Base-by-base conservation (phyloP, 345 rosid genomes). In the Eucalyptus globulus region DNA sequence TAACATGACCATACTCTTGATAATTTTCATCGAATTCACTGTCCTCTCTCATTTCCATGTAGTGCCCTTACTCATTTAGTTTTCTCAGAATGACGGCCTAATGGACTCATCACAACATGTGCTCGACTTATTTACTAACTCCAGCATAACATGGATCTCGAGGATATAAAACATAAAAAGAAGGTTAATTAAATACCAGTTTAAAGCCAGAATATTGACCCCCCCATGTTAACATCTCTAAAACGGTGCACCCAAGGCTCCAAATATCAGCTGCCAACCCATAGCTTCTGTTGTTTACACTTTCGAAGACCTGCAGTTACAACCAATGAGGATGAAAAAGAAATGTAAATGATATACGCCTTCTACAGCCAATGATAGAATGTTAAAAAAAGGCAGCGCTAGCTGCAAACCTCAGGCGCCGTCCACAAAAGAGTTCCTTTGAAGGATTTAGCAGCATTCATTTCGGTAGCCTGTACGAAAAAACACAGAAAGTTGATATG, bases 241-340 rank as follows among this genome's bases (percentile, higher is more conserved):
- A 88, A 15, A 95, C 97, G 21, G 98, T 95, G 92, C 97, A 96
- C 45, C 97, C 98, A 62, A 97, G 97, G 92, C 98, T 95, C 98
- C 99, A 97, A 91, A 97, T 94, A 93, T 97, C 99, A 89, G 98
- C 95, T 72, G 95, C 91, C 91, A 89, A 93, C 80, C 97, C 97
- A 92, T 96, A 96, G 31, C 95, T 95, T 29, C 91, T 95, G 91
- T 87, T 93, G 91, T 92, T 95, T 72, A 44, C 83, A 87, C 13
- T 22, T 56, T 94, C 92, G 86, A 95, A 93, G 91, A 97, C 98
- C 99, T 97, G 92, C 76, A 91, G 81, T 49, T 62, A 53, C 50
- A 12, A 51, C n/a, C 7, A 27, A 43, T 27, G 34, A 72, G 44
- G 34, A 58, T 19, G 34, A 53, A 27, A 53, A 15, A 87, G 62